Percentiles rank a stretch among this genome's conserved stretches.
Conservation (phyloP, 495 filamentous ascomycete genomes). For the Trichoderma orchidacearum region DNA sequence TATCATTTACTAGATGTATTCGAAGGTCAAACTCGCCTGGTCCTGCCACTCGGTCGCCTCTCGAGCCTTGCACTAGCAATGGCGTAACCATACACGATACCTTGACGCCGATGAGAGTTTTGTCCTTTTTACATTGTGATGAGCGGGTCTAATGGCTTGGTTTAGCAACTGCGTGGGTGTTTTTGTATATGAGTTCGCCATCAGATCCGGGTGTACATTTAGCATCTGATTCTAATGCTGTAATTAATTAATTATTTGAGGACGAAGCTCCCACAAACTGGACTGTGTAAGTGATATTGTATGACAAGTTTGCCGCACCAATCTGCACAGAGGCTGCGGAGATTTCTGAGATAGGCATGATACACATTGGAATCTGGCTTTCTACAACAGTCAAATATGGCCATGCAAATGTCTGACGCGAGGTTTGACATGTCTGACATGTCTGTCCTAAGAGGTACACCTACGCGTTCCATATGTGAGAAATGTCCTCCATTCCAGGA, state of each 20-base stretch:
- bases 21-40: neutral
- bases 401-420: no score
- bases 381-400: no score
- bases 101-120: neutral
- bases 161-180: neutral
- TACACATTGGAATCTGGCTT: no score
- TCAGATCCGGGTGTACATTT: constrained; percentile 3
- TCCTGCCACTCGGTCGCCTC: neutral
- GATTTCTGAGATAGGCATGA: no score
- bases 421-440: no score
- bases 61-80: neutral
- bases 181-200: constrained; percentile 2
- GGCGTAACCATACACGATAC: neutral
- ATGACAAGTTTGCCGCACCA: constrained; percentile 2
- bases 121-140: neutral
- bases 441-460: no score
- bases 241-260: constrained; percentile 11
- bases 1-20: neutral
- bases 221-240: constrained; percentile 13
- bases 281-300: neutral
- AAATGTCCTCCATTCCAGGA: no score
- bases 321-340: neutral
- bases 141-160: neutral
- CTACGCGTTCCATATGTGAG: no score
- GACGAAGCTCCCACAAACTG: no score